These are phyloP conservation scores for Lactarius deliciosus DNA, from an alignment of 768 basidiomycete genomes.

Conservation along the genomic window DNA sequence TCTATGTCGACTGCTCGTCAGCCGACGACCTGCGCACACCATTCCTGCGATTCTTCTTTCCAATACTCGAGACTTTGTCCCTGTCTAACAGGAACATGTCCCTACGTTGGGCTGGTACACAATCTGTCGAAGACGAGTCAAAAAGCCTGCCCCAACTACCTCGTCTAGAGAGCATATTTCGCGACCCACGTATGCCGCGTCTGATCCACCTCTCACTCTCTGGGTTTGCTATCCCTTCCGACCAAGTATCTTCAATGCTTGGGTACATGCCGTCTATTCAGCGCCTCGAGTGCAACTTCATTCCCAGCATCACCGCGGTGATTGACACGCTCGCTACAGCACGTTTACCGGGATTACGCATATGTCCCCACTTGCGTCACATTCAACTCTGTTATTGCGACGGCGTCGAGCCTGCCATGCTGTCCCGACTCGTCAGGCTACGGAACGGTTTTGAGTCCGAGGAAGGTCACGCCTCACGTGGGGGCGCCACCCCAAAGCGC, in stretches of 20 bases:
- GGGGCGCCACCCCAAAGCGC: not conserved
- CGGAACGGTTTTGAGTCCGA: slow-evolving; percentile 18
- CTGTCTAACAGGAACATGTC: slow-evolving; percentile 18
- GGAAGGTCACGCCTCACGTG: not conserved
- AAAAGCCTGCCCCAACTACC: slow-evolving; percentile 13
- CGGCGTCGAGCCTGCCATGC: slow-evolving; percentile 7
- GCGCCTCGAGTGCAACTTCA: slow-evolving; percentile 27
- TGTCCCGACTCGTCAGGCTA: slow-evolving; percentile 18
- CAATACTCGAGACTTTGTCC: slow-evolving; percentile 25
- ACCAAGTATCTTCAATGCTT: slow-evolving; percentile 22
- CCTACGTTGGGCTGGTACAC: not conserved
- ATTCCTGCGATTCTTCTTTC: slow-evolving; percentile 25
- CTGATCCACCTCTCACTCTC: slow-evolving; percentile 24
- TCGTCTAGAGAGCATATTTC: slow-evolving; percentile 26
- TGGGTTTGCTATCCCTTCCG: slow-evolving; percentile 14
- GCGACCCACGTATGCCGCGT: slow-evolving; percentile 27
- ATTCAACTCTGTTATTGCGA: slow-evolving; percentile 27
- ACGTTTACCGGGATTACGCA: not conserved
- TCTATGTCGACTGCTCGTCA: slow-evolving; percentile 19
- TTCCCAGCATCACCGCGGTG: slow-evolving; percentile 14
- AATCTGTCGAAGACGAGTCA: not conserved
- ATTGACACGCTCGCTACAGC: slow-evolving; percentile 19
- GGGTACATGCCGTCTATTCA: slow-evolving; percentile 25
- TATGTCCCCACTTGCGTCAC: slow-evolving; percentile 18
- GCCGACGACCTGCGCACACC: slow-evolving; percentile 23